Conservation (phyloP, 2,329 filamentous ascomycete genomes). For the Penicillium freii region DNA sequence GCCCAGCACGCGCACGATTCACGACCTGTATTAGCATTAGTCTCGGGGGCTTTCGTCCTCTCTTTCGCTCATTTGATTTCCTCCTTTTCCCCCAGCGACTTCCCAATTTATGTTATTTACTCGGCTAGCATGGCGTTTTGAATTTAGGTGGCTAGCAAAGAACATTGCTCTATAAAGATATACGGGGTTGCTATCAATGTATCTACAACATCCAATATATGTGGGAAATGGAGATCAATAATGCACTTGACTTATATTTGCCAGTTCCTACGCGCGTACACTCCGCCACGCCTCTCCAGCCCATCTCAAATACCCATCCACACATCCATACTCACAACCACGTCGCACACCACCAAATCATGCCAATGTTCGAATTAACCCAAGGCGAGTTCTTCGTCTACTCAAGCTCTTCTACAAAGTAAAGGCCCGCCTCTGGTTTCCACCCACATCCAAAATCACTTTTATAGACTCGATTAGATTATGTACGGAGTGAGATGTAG, state of each 20-base stretch:
- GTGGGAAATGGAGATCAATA: not conserved
- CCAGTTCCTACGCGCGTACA: not conserved
- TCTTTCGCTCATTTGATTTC: conserved; percentile 4
- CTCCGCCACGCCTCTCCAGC: too few relatives aligned
- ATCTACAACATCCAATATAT: conserved; percentile 1
- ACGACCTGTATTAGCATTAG: conserved; percentile 24
- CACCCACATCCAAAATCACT: conserved; percentile 9
- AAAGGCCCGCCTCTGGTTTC: conserved; percentile 17
- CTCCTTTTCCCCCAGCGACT: conserved; percentile 7
- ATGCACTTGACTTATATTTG: not conserved
- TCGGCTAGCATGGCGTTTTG: conserved; percentile 30
- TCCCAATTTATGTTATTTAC: conserved; percentile 7
- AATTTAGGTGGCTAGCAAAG: conserved; percentile 1
- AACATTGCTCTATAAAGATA: not conserved
- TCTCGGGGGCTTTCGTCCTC: conserved; percentile 7
- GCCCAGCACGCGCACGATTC: conserved; percentile 19
- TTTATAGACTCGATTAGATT: too few relatives aligned
- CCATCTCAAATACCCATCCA: not conserved
- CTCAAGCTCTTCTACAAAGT: conserved; percentile 3
- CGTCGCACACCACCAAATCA: conserved; percentile 4
- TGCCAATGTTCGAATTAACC: not conserved
- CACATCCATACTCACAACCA: not conserved
- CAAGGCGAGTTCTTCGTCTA: not conserved
- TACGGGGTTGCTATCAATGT: not conserved
- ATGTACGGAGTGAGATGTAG: too few relatives aligned